Base-by-base conservation (phyloP, 169 alveolate genomes). In the Plasmodium gaboni region DNA sequence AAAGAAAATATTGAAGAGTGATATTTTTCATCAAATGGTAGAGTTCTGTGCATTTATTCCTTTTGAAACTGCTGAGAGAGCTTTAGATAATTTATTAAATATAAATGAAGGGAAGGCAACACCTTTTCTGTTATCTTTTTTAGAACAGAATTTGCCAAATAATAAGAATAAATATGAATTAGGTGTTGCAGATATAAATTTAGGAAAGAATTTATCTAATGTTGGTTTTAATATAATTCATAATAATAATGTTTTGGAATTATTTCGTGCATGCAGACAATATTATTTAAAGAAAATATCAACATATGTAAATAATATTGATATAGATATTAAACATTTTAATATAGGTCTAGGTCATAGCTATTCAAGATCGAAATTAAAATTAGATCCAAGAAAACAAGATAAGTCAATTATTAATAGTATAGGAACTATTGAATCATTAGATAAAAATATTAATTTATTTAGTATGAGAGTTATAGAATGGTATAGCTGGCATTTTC, bases 401-500 rank as follows among this genome's bases (percentile, higher is more conserved):
- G 99, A 99, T 93, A 99, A 98, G 86, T 99, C 99, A 13, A 98
- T 99, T 69, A 97, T 98, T 87, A 97, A 99, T 88, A 94, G 99
- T 51, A 97, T 98, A 32, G 99, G 99, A 1, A 93, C 97, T 53
- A 93, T 98, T 22, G 99, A 99, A 91, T 94, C 97, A 63, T 91
- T 98, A 63, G 99, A 98, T 78, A 98, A 98, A 93, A 98, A 98
- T 88, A 95, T 98, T 60, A 98, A 98, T 91, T 93, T 98, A 13
- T 98, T 97, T 88, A 96, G 98, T 73, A 98, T 98, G 99, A 95
- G 99, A 91, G 97, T 98, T 12, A 96, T 98, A 88, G 99, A 98
- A 88, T 98, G 99, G 99, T 99, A 97, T 92, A 98, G 99, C 46
- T 99, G 99, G 99, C 99, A 99, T 94, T 99, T 99, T 97, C 99